These are phyloP conservation scores for Micractinium sp. DNA, from an alignment of 139 green algal genomes.

Conservation along the genomic window DNA sequence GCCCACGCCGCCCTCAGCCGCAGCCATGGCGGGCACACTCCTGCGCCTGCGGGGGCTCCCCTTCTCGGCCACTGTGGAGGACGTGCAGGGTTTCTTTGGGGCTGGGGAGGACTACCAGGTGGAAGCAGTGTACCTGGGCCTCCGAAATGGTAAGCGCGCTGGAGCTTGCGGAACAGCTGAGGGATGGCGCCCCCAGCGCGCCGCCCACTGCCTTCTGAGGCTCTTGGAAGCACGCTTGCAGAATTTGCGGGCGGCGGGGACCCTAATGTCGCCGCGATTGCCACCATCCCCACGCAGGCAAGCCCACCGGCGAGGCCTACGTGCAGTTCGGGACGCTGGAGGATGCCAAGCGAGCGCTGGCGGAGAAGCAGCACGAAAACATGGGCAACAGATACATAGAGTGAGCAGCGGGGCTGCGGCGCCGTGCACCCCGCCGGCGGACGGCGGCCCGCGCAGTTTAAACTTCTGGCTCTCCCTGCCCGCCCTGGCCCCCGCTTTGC, in stretches of 20 bases:
- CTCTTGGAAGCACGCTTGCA: too few species aligned
- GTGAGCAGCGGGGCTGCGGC: conserved; percentile 43
- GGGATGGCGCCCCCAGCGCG: neutral
- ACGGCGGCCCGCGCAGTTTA: neutral
- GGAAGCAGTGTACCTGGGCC: conserved; percentile 34
- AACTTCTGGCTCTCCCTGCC: neutral
- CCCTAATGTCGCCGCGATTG: too few species aligned
- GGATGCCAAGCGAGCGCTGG: conserved; percentile 60
- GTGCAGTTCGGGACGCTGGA: conserved; percentile 61
- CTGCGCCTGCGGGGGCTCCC: conserved; percentile 63
- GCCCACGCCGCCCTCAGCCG: neutral
- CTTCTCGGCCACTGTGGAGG: conserved; percentile 53
- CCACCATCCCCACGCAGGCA: conserved; percentile 48
- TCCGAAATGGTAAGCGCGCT: neutral
- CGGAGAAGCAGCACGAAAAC: conserved; percentile 69
- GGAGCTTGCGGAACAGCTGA: too few species aligned
- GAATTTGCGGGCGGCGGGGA: conserved; percentile 1
- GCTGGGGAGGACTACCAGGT: conserved; percentile 33
- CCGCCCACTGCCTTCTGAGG: neutral
- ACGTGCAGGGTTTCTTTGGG: conserved; percentile 64
- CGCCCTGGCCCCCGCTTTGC: neutral
- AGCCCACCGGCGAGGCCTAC: conserved; percentile 78
- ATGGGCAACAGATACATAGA: conserved; percentile 90
- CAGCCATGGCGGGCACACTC: conserved; percentile 13
- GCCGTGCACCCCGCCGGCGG: neutral